Conservation (phyloP, 2,329 filamentous ascomycete genomes). For the Amauroascus niger region DNA sequence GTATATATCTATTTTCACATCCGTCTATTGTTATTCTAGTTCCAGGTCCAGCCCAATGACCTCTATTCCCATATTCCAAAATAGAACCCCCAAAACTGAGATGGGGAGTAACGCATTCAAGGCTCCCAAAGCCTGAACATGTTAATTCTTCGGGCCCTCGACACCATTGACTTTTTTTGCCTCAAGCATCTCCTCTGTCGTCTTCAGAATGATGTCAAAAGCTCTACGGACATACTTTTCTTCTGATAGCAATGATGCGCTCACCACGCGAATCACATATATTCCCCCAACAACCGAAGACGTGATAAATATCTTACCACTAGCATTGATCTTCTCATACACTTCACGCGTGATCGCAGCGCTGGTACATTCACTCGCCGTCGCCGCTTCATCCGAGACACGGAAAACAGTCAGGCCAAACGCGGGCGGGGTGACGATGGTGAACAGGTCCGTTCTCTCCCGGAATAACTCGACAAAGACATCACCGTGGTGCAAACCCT, state of each 20-base stretch:
- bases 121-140: background rate
- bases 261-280: conserved; percentile 74
- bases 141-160: background rate
- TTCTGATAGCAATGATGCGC: conserved; percentile 58
- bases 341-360: conserved; percentile 59
- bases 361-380: conserved; percentile 17
- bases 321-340: conserved; percentile 62
- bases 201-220: conserved; percentile 62
- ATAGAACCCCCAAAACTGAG: too few relatives aligned
- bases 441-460: conserved; percentile 59
- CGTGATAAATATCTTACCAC: conserved; percentile 74
- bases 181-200: conserved; percentile 46
- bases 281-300: conserved; percentile 61
- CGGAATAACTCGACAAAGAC: conserved; percentile 55
- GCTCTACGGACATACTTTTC: conserved; percentile 62
- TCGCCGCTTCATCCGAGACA: conserved; percentile 41
- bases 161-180: background rate
- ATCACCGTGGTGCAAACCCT: conserved; percentile 60
- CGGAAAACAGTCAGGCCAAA: conserved; percentile 75
- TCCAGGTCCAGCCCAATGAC: too few relatives aligned
- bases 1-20: too few relatives aligned
- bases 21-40: too few relatives aligned
- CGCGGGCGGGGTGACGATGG: conserved; percentile 60
- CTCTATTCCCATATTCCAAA: too few relatives aligned
- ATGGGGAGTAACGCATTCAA: background rate